A percentile compares a stretch with the other conserved stretches of the same genome.
phyloP scores from a whole-genome alignment of 306 rosid genomes.

The Canavalia gladiata region DNA sequence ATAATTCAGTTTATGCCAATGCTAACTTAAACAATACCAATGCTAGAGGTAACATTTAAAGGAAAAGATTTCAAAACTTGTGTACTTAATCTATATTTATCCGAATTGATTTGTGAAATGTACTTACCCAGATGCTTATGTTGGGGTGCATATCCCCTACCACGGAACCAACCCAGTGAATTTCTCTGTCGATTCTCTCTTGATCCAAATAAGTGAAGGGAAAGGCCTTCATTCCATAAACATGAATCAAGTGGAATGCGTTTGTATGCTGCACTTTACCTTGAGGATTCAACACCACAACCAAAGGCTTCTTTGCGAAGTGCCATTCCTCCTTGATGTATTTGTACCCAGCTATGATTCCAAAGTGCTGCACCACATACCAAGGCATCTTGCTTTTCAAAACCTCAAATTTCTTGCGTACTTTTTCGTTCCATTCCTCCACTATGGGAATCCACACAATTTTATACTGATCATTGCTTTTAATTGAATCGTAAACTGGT shows the following conservation, averaged over 20 bases:
- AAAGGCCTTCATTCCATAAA: constrained; percentile 66
- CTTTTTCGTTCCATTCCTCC: constrained; percentile 60
- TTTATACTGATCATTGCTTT: constrained; percentile 47
- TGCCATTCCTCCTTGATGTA: constrained; percentile 72
- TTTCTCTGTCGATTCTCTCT: constrained; percentile 1
- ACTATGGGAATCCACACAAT: constrained; percentile 81
- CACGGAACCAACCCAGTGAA: constrained; percentile 48
- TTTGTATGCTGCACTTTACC: constrained; percentile 62
- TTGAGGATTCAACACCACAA: constrained; percentile 64
- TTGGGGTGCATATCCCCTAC: constrained; percentile 23
- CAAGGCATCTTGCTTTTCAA: constrained; percentile 65
- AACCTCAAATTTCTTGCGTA: constrained; percentile 61
- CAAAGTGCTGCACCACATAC: constrained; percentile 51
- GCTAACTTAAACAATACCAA: constrained; percentile 4
- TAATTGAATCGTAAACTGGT: constrained; percentile 53
- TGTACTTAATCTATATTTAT: too few species aligned
- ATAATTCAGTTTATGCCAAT: not conserved
- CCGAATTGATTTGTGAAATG: not conserved
- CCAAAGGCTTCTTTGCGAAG: constrained; percentile 60
- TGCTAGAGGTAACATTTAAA: not conserved
- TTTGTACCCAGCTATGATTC: constrained; percentile 55
- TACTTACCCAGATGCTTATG: constrained; percentile 54
- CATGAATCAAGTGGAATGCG: constrained; percentile 64
- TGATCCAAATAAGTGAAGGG: constrained; percentile 44
- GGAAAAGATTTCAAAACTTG: not conserved